Percentiles rank a stretch among this genome's conserved stretches.
Conservation (phyloP, 306 rosid genomes). For the Trichosanthes cucumerina region DNA sequence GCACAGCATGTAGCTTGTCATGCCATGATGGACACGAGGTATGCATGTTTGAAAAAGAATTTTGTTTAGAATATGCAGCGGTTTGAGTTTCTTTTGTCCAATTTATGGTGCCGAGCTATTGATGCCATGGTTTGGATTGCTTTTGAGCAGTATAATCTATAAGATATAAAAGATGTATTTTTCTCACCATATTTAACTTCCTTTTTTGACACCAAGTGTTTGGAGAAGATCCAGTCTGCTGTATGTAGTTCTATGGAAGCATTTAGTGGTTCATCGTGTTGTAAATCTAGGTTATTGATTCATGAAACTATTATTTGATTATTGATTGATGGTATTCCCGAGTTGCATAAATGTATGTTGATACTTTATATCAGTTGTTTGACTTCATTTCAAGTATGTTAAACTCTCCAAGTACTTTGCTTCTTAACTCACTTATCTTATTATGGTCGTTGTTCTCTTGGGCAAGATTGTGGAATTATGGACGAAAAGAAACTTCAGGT, state of each 20-base stretch:
- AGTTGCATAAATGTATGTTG: not conserved
- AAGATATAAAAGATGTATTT: not conserved
- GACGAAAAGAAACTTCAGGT: slow-evolving; percentile 91
- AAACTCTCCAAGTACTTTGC: not conserved
- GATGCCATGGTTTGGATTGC: not conserved
- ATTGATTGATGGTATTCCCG: not conserved
- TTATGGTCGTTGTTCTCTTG: not conserved
- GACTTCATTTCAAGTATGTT: not conserved
- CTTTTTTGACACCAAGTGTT: not conserved
- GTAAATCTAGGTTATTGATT: not conserved
- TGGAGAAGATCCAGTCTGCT: not conserved
- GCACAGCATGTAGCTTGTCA: slow-evolving; percentile 97
- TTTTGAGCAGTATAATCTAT: not conserved
- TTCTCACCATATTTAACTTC: not conserved
- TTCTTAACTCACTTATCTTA: not conserved
- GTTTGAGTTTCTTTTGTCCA: not conserved
- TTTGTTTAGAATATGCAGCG: not conserved
- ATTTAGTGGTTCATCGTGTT: not conserved
- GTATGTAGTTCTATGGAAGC: not conserved
- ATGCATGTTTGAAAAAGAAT: not conserved
- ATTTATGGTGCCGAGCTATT: not conserved
- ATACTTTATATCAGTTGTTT: not conserved
- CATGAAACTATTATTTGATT: not conserved
- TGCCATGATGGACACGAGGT: slow-evolving; percentile 99
- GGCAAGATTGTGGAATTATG: slow-evolving; percentile 85